phyloP scores from a whole-genome alignment of 768 basidiomycete genomes.

The Xerocomus spinulosus region DNA sequence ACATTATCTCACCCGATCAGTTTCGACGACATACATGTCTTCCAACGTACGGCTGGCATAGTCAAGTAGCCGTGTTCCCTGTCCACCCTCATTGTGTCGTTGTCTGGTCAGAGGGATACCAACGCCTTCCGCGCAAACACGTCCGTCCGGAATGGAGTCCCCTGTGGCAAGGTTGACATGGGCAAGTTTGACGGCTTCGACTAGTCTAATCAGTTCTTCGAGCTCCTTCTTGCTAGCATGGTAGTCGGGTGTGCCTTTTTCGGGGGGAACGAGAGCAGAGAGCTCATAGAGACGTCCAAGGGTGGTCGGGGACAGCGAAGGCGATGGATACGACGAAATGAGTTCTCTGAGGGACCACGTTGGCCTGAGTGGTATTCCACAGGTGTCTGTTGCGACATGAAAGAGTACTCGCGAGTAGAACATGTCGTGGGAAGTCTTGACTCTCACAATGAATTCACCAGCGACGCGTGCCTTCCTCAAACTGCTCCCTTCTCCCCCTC shows the following conservation, averaged over 20 bases:
- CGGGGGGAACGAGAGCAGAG: constrained; percentile 67
- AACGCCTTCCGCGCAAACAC: constrained; percentile 38
- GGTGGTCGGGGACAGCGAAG: constrained; percentile 51
- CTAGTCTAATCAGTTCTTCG: constrained; percentile 68
- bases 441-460: constrained; percentile 21
- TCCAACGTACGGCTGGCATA: constrained; percentile 45
- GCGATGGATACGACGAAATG: constrained; percentile 71
- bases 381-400: constrained; percentile 43
- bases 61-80: constrained; percentile 45
- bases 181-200: constrained; percentile 76
- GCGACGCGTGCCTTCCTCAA: constrained; percentile 41
- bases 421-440: not conserved
- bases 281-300: constrained; percentile 64
- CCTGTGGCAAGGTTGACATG: constrained; percentile 31
- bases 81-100: constrained; percentile 22
- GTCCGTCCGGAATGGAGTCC: constrained; percentile 36
- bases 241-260: constrained; percentile 52
- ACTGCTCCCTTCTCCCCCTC: constrained; percentile 54
- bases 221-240: constrained; percentile 51
- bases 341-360: constrained; percentile 81
- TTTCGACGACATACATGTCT: constrained; percentile 62
- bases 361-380: constrained; percentile 59
- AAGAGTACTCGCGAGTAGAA: not conserved
- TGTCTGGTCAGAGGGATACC: constrained; percentile 29
- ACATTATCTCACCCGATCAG: constrained; percentile 26